A percentile compares a stretch with the other conserved stretches of the same genome.
These are phyloP conservation scores for Truncatella angustata DNA, from an alignment of 2,329 filamentous ascomycete genomes.

Conservation along the genomic window DNA sequence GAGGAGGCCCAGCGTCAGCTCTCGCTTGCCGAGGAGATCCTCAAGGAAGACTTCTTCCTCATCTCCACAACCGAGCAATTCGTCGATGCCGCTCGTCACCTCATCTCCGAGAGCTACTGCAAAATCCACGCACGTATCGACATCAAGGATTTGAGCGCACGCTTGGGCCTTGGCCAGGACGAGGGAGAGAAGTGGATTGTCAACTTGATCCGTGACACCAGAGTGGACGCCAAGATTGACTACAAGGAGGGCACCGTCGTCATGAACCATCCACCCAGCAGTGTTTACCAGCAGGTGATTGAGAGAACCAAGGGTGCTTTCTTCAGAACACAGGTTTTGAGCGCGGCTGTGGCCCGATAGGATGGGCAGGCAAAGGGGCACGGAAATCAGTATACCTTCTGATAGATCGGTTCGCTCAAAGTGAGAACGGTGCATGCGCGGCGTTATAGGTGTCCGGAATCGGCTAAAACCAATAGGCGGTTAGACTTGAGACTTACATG, in stretches of 20 bases:
- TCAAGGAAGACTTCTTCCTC: slow-evolving; percentile 95
- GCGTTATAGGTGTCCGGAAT: slow-evolving; percentile 10
- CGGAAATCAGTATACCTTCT: background rate
- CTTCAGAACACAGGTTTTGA: slow-evolving; percentile 96
- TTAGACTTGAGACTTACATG: slow-evolving; percentile 10
- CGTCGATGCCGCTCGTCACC: slow-evolving; percentile 88
- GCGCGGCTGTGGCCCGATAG: slow-evolving; percentile 58
- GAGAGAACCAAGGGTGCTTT: slow-evolving; percentile 98
- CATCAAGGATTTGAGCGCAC: slow-evolving; percentile 91
- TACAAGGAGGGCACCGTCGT: slow-evolving; percentile 98
- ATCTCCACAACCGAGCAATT: slow-evolving; percentile 81
- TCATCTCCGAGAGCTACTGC: slow-evolving; percentile 99
- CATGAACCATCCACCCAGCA: slow-evolving; percentile 99
- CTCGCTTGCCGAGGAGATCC: slow-evolving; percentile 81
- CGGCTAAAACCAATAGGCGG: slow-evolving; percentile 10
- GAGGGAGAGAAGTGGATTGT: slow-evolving; percentile 99
- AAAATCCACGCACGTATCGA: slow-evolving; percentile 99
- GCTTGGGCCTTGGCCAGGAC: slow-evolving; percentile 86
- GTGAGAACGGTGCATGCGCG: slow-evolving; percentile 6
- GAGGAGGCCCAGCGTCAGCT: slow-evolving; percentile 93
- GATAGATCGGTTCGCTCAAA: background rate
- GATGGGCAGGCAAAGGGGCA: slow-evolving; percentile 5
- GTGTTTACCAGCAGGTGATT: slow-evolving; percentile 98
- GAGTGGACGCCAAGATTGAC: slow-evolving; percentile 98
- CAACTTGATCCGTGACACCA: slow-evolving; percentile 96